Evolutionary conservation across 306 rosid genomes (phyloP).

Genomic region (Acmispon strigosus): DNA sequence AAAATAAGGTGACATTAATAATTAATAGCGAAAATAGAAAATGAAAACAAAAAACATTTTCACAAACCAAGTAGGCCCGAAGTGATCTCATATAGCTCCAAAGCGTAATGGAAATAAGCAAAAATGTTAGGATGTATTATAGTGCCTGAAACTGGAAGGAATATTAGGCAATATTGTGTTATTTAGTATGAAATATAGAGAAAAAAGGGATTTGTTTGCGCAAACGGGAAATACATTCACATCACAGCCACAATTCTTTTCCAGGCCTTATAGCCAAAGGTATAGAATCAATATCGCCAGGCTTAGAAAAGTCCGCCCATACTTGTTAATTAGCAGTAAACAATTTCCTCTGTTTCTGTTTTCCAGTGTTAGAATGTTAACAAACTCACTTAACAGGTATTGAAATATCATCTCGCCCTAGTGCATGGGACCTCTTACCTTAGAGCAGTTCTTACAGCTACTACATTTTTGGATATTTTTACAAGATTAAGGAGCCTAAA

Average conservation of each 20-base stretch:
- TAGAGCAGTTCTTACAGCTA: no score
- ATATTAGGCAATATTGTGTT: not conserved
- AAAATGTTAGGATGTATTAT: not conserved
- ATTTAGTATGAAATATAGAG: not conserved
- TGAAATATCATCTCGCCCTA: no score
- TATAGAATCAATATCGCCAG: not conserved
- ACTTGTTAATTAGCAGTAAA: not conserved
- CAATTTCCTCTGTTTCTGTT: not conserved
- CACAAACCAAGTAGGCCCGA: not conserved
- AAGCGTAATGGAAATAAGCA: not conserved
- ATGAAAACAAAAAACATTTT: no score
- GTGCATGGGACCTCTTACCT: no score
- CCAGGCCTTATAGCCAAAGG: not conserved
- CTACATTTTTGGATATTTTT: no score
- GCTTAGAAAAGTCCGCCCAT: not conserved
- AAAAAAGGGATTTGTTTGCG: not conserved
- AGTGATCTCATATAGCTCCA: not conserved
- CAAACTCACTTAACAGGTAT: no score
- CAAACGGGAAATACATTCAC: not conserved
- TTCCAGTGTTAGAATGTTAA: no score
- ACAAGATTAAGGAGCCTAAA: no score
- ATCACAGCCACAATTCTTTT: not conserved
- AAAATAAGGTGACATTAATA: not conserved
- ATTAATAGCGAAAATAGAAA: no score
- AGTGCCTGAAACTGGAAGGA: not conserved